Evolutionary conservation across 352 stramenopile species (phyloP).

Genomic region (Labyrinthula sp.): DNA sequence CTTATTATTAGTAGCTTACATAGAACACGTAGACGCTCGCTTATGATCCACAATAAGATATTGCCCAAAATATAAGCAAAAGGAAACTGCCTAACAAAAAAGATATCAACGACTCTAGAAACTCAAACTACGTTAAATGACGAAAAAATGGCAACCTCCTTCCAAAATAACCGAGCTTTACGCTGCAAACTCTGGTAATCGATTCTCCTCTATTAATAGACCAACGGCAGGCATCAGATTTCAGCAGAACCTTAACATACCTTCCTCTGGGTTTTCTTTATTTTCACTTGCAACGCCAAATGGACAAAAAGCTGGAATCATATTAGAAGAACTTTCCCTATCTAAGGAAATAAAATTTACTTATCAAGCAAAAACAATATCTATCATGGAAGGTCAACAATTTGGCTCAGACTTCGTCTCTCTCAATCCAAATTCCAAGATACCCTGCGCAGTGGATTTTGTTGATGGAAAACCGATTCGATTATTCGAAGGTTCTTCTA

Average conservation of each 20-base stretch:
- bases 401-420: slow-evolving; percentile 49
- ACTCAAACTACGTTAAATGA: too few species aligned
- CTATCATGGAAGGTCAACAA: slow-evolving; percentile 41
- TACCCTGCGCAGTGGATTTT: slow-evolving; percentile 43
- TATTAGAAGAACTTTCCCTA: slow-evolving; percentile 50
- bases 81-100: too few species aligned
- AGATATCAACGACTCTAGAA: too few species aligned
- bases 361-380: slow-evolving; percentile 45
- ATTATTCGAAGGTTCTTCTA: slow-evolving; percentile 47
- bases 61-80: too few species aligned
- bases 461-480: slow-evolving; percentile 34
- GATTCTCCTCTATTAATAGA: too few species aligned
- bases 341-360: too few species aligned
- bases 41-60: too few species aligned
- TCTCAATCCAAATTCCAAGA: slow-evolving; percentile 57
- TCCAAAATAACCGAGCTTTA: too few species aligned
- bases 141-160: too few species aligned
- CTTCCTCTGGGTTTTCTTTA: slow-evolving; percentile 40
- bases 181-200: too few species aligned
- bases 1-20: too few species aligned
- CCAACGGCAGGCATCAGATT: slow-evolving; percentile 38
- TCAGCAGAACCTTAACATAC: slow-evolving; percentile 36
- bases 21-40: too few species aligned
- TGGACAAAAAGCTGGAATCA: slow-evolving; percentile 48
- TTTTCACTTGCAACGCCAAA: slow-evolving; percentile 50